phyloP scores from a whole-genome alignment of 2,329 filamentous ascomycete genomes.

The Laburnicola sp. region DNA sequence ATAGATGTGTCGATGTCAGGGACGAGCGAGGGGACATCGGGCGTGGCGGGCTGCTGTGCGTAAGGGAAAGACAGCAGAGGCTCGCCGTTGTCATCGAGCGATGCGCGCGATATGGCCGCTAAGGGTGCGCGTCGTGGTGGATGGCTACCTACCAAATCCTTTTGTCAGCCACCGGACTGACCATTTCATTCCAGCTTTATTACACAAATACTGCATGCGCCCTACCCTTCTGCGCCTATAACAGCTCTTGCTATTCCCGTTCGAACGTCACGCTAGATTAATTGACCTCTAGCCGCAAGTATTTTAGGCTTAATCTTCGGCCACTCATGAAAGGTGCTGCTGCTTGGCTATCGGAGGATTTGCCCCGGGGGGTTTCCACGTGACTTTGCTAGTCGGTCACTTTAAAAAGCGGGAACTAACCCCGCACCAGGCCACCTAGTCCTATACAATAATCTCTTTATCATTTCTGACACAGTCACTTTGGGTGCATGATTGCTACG shows the following conservation, averaged over 20 bases:
- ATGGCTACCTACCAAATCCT: no score
- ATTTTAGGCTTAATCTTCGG: no score
- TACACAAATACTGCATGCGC: no score
- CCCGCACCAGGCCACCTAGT: background rate
- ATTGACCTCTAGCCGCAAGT: no score
- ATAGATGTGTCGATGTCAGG: conserved; percentile 2
- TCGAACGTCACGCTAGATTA: no score
- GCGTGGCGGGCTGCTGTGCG: background rate
- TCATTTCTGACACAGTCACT: background rate
- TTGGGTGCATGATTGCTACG: background rate
- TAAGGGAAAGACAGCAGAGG: conserved; percentile 1
- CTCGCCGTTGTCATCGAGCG: conserved; percentile 3
- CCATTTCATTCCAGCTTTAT: no score
- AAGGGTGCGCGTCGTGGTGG: background rate
- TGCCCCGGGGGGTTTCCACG: background rate
- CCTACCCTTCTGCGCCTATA: no score
- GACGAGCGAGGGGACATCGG: conserved; percentile 3
- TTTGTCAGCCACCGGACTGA: no score
- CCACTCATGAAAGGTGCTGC: no score
- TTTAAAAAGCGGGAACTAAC: background rate
- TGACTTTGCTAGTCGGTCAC: background rate
- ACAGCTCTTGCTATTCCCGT: no score
- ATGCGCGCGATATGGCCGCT: conserved; percentile 3
- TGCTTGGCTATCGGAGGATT: background rate
- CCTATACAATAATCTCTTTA: background rate